phyloP scores from a whole-genome alignment of 1,284 basidiomycete genomes.

The Heliocybe sulcata region DNA sequence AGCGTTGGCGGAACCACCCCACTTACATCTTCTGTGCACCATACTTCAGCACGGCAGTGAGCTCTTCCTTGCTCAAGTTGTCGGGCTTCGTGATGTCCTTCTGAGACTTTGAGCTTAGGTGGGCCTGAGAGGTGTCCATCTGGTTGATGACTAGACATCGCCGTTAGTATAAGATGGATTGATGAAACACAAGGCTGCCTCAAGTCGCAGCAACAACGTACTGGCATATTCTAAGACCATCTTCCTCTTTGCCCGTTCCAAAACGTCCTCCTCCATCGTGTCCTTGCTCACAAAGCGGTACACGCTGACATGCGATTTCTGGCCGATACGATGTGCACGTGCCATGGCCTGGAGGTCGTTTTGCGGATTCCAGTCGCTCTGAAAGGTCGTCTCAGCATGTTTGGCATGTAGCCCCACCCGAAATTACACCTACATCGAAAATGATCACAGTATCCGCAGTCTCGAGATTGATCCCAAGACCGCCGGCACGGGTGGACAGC shows the following conservation, averaged over 20 bases:
- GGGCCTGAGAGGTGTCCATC: conserved; percentile 98
- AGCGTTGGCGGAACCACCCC: conserved; percentile 8
- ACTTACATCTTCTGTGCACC: conserved; percentile 94
- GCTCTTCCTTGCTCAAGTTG: conserved; percentile 94
- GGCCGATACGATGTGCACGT: conserved; percentile 92
- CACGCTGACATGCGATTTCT: conserved; percentile 97
- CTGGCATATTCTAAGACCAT: conserved; percentile 99
- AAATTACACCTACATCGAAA: conserved; percentile 73
- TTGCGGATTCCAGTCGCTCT: conserved; percentile 96
- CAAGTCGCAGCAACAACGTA: conserved; percentile 35
- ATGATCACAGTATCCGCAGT: conserved; percentile 99
- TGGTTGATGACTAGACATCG: conserved; percentile 88
- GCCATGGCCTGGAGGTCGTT: conserved; percentile 99
- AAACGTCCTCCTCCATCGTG: conserved; percentile 97
- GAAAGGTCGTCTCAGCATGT: conserved; percentile 14
- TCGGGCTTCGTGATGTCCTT: conserved; percentile 78
- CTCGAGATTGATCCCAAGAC: conserved; percentile 97
- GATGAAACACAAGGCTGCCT: conserved; percentile 6
- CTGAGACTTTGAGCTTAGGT: conserved; percentile 78
- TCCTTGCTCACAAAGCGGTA: conserved; percentile 98
- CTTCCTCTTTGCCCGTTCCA: conserved; percentile 98
- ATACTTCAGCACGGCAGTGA: conserved; percentile 98
- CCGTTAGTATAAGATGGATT: conserved; percentile 8
- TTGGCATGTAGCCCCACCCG: neutral
- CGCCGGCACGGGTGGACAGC: conserved; percentile 94